Evolutionary conservation across 495 filamentous ascomycete species (phyloP).

Genomic region (Neurospora discreta): DNA sequence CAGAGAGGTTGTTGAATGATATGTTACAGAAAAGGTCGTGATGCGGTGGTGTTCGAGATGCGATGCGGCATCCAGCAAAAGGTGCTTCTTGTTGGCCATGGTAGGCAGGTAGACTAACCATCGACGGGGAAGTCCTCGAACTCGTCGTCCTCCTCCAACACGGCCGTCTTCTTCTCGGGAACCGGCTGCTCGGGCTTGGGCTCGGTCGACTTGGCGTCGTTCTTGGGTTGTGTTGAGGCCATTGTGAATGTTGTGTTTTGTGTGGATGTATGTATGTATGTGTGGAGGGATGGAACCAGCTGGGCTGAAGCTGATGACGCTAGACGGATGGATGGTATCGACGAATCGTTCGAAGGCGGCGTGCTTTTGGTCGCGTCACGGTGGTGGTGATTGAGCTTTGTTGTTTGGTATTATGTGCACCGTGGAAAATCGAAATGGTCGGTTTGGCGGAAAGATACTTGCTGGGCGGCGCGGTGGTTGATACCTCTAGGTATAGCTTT

Average conservation of each 20-base stretch:
- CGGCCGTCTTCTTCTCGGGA: constrained; percentile 34
- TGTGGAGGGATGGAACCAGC: not conserved
- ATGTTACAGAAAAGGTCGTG: too few species aligned
- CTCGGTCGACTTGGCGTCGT: constrained; percentile 35
- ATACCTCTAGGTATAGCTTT: not conserved
- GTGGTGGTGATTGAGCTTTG: not conserved
- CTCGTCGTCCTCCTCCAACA: constrained; percentile 93
- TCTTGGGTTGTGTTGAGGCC: constrained; percentile 22
- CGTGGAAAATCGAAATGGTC: not conserved
- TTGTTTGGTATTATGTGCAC: not conserved
- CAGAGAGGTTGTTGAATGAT: too few species aligned
- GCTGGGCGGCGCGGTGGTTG: not conserved
- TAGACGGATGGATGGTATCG: not conserved
- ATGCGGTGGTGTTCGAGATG: not conserved
- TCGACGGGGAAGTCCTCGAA: constrained; percentile 98
- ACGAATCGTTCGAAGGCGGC: not conserved
- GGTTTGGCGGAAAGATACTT: not conserved
- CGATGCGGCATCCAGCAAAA: constrained; percentile 1
- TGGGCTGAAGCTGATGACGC: not conserved
- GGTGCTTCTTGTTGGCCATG: not conserved
- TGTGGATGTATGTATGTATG: not conserved
- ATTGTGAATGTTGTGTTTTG: constrained; percentile 8
- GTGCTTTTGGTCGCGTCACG: not conserved
- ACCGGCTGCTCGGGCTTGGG: constrained; percentile 11
- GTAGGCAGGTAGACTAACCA: constrained; percentile 41